Conservation (phyloP, 345 rosid genomes). For the Salix suchowensis region DNA sequence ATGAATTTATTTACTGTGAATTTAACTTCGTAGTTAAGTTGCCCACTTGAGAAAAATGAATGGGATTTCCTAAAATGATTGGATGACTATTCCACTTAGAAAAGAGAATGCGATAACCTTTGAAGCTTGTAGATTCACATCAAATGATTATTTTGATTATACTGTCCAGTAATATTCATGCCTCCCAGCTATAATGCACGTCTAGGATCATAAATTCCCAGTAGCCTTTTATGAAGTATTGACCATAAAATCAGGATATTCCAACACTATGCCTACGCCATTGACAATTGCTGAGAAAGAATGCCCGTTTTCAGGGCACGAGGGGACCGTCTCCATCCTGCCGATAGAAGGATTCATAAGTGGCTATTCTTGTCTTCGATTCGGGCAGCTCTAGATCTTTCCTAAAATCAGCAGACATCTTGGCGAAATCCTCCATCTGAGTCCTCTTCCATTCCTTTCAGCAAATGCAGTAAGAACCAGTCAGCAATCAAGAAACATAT, state of each 20-base stretch:
- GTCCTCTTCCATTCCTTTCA: slow-evolving; percentile 57
- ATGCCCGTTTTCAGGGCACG: neutral
- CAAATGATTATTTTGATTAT: neutral
- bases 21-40: no score
- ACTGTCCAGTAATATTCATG: no score
- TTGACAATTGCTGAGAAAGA: neutral
- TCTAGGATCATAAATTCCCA: neutral
- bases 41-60: no score
- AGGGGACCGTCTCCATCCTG: slow-evolving; percentile 22
- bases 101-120: neutral
- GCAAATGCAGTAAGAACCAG: neutral
- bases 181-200: no score
- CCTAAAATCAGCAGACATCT: slow-evolving; percentile 55
- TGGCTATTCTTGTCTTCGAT: slow-evolving; percentile 62
- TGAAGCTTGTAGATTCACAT: neutral
- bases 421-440: slow-evolving; percentile 52
- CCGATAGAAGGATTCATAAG: slow-evolving; percentile 50
- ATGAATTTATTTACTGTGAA: neutral
- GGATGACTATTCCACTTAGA: neutral
- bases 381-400: slow-evolving; percentile 61
- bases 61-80: neutral
- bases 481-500: neutral
- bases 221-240: neutral
- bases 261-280: neutral
- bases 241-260: neutral